Evolutionary conservation across 805 yeast genomes (phyloP).

Genomic region (Ogataea pignaliae): DNA sequence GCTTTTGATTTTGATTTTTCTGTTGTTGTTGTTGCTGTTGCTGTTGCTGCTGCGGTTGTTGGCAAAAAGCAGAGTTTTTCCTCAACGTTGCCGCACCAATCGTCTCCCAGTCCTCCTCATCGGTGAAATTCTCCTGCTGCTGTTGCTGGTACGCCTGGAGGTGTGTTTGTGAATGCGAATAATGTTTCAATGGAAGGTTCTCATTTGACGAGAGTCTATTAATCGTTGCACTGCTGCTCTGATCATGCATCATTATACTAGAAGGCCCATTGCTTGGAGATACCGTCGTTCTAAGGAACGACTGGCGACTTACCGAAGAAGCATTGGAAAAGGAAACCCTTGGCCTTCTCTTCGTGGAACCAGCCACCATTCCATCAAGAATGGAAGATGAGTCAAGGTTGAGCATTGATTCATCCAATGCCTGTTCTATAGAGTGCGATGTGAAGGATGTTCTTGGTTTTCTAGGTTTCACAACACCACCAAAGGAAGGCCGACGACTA

Average conservation of each 20-base stretch:
- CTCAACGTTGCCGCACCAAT: conserved; percentile 72
- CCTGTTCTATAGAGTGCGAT: conserved; percentile 27
- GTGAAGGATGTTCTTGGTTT: conserved; percentile 31
- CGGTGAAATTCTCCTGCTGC: conserved; percentile 59
- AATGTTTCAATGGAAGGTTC: conserved; percentile 4
- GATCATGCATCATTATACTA: conserved; percentile 19
- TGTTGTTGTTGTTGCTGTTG: neutral
- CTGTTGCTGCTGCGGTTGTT: neutral
- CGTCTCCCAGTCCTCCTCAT: conserved; percentile 95
- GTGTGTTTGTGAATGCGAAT: neutral
- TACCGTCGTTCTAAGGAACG: conserved; percentile 33
- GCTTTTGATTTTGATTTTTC: conserved; percentile 1
- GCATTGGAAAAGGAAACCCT: conserved; percentile 33
- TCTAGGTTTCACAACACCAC: conserved; percentile 32
- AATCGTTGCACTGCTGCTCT: conserved; percentile 23
- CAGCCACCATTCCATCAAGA: conserved; percentile 18
- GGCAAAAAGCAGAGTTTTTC: conserved; percentile 6
- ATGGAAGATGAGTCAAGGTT: conserved; percentile 21
- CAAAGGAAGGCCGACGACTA: conserved; percentile 29
- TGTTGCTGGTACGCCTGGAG: neutral
- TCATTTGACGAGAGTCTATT: conserved; percentile 18
- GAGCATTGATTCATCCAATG: conserved; percentile 24
- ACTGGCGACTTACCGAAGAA: conserved; percentile 33
- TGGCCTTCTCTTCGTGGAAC: conserved; percentile 25
- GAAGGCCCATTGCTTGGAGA: conserved; percentile 24